These are phyloP conservation scores for Coniella lustricola DNA, from an alignment of 2,329 filamentous ascomycete species.

Conservation along the genomic window DNA sequence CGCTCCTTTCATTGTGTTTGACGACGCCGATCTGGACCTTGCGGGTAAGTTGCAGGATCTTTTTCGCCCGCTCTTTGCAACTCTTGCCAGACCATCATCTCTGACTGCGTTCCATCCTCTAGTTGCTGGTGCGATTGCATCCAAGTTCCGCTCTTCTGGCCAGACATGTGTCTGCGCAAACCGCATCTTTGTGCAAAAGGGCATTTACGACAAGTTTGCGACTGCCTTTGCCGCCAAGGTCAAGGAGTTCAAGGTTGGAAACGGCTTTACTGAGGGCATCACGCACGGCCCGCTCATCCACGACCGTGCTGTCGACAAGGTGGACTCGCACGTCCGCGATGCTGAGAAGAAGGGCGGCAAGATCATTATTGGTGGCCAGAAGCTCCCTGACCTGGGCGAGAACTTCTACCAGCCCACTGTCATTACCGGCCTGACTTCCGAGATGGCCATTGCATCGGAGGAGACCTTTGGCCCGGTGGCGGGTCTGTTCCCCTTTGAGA, in stretches of 20 bases:
- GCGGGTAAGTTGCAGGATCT: constrained; percentile 35
- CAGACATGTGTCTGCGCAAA: constrained; percentile 95
- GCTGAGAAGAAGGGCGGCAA: constrained; percentile 71
- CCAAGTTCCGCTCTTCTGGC: constrained; percentile 89
- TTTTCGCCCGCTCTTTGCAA: no score
- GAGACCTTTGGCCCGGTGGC: constrained; percentile 96
- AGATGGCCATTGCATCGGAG: constrained; percentile 79
- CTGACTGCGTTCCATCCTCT: no score
- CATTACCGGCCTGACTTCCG: constrained; percentile 73
- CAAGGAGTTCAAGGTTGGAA: constrained; percentile 65
- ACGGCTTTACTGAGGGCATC: constrained; percentile 61
- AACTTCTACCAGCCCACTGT: constrained; percentile 93
- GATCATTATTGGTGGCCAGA: constrained; percentile 68
- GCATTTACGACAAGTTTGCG: constrained; percentile 71
- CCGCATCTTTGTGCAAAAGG: constrained; percentile 70
- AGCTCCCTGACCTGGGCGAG: constrained; percentile 63
- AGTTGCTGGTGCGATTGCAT: constrained; percentile 73
- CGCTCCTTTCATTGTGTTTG: constrained; percentile 89
- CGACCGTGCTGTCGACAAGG: constrained; percentile 72
- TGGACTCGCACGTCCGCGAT: constrained; percentile 71
- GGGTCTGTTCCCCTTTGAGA: constrained; percentile 80
- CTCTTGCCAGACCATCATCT: background rate
- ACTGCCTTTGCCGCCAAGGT: constrained; percentile 65
- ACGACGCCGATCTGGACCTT: constrained; percentile 81
- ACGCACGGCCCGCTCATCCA: constrained; percentile 85